phyloP scores from a whole-genome alignment of 768 basidiomycete species.

The Gyrodon lividus region DNA sequence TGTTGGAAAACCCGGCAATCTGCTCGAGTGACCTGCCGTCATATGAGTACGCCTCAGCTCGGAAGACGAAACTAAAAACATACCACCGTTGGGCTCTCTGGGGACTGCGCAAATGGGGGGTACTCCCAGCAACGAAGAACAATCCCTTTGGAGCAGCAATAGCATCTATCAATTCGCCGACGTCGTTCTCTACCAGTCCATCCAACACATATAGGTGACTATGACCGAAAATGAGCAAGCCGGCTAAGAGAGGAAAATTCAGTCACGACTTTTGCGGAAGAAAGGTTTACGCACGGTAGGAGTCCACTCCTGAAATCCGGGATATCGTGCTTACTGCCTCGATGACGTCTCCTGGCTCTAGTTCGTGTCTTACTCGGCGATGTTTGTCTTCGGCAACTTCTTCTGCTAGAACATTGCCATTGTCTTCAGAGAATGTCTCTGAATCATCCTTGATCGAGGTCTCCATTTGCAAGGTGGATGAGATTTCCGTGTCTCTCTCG shows the following conservation, averaged over 20 bases:
- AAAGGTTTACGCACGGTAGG: conserved; percentile 63
- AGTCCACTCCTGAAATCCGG: conserved; percentile 87
- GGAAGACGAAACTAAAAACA: conserved; percentile 15
- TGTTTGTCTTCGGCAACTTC: conserved; percentile 88
- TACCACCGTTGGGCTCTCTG: conserved; percentile 85
- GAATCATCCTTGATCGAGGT: conserved; percentile 14
- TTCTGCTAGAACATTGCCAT: conserved; percentile 55
- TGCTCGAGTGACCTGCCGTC: conserved; percentile 70
- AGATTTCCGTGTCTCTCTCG: conserved; percentile 40
- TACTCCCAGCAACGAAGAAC: conserved; percentile 82
- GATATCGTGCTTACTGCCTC: conserved; percentile 86
- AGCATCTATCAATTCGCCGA: conserved; percentile 86
- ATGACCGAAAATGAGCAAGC: conserved; percentile 82
- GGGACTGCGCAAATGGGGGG: conserved; percentile 75
- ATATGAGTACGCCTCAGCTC: conserved; percentile 4
- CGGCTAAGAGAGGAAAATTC: conserved; percentile 48
- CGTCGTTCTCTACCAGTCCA: conserved; percentile 82
- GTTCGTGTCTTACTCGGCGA: conserved; percentile 78
- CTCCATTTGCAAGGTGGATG: conserved; percentile 42
- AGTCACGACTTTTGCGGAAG: background rate
- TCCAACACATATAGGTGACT: conserved; percentile 90
- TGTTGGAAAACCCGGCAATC: conserved; percentile 73
- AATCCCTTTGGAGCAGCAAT: conserved; percentile 79
- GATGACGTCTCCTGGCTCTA: conserved; percentile 88
- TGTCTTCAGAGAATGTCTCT: conserved; percentile 14